Evolutionary conservation across 495 filamentous ascomycete genomes (phyloP), one percentile per base, ranked within the genome.

Genomic region (Xylaria acuta): DNA sequence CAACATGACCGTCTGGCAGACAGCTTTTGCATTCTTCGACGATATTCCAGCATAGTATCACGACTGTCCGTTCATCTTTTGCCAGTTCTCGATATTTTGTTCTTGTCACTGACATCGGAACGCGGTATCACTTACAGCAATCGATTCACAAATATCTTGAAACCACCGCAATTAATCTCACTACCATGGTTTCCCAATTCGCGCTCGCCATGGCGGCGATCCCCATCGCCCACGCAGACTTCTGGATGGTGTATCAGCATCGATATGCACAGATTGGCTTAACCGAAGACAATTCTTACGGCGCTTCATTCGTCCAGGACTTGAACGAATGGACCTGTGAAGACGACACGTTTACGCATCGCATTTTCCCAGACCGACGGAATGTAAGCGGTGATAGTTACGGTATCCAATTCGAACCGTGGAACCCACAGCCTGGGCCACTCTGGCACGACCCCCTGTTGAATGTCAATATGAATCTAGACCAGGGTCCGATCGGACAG

Each of bases 181-280:
- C 8, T 6, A 62, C 36, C 22, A 82, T 85, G 73, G 74, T 82
- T n/a, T 86, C 82, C 27, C 82, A 78, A 11, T 79, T 73, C 7
- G 73, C 72, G n/a, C 78, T 71, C n/a, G 79, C 72, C 8, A 79
- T 70, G 8, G 81, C 80, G 34, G 79, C 69, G 40, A 86, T 75
- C 20, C 92, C 91, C 30, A 95, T 86, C 5, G n/a, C 30, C 30
- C 2, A 27, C 18, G 67, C 67, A 14, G 56, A 69, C 38, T 69
- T 69, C 41, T 69, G 67, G 67, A 34, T 69, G 41, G 67, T 69
- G 18, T 69, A 69, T 53, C 67, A 69, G 41, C 67, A 58, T 20
- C 67, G 67, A 9, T 38, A 49, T 30, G 54, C 30, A 36, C 54
- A 69, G 32, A 62, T 59, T 8, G 67, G 67, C 32, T 56, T 30